Percentiles rank a stretch among this genome's conserved stretches.
Evolutionary conservation across 768 basidiomycete species (phyloP).

Genomic region (Trametes maxima): DNA sequence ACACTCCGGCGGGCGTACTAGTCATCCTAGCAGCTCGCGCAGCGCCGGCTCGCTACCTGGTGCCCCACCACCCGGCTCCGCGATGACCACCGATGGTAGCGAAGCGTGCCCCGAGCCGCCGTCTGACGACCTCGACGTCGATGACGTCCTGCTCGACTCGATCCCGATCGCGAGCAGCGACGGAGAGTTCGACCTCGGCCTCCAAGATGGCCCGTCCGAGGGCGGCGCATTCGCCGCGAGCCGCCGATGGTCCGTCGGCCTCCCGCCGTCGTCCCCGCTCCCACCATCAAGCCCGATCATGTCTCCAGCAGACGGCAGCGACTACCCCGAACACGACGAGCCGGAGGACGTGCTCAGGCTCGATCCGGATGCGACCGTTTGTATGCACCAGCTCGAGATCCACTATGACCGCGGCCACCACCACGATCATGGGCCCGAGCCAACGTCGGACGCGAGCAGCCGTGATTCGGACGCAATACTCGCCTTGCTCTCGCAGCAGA

Average conservation of each 20-base stretch:
- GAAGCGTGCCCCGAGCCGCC: neutral
- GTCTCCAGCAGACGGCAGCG: conserved; percentile 28
- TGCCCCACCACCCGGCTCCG: conserved; percentile 2
- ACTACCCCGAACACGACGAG: conserved; percentile 24
- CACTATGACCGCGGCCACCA: neutral
- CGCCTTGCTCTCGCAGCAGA: conserved; percentile 14
- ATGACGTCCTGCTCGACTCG: conserved; percentile 44
- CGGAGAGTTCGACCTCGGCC: conserved; percentile 33
- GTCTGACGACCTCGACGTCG: neutral
- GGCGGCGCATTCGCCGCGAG: conserved; percentile 4
- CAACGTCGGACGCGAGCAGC: conserved; percentile 6
- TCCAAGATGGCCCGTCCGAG: conserved; percentile 8
- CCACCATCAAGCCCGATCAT: conserved; percentile 41
- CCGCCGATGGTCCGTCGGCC: conserved; percentile 27
- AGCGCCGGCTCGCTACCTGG: conserved; percentile 19
- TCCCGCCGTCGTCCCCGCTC: conserved; percentile 37
- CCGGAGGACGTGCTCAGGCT: conserved; percentile 2
- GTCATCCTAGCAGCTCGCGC: conserved; percentile 18
- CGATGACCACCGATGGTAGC: neutral
- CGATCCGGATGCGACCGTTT: conserved; percentile 13
- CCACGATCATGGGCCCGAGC: neutral
- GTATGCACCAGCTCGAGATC: conserved; percentile 12
- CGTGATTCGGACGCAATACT: conserved; percentile 16
- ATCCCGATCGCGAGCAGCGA: conserved; percentile 53
- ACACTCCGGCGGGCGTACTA: neutral